Conservation (phyloP, 352 stramenopile species). For the Phytophthora quininea region DNA sequence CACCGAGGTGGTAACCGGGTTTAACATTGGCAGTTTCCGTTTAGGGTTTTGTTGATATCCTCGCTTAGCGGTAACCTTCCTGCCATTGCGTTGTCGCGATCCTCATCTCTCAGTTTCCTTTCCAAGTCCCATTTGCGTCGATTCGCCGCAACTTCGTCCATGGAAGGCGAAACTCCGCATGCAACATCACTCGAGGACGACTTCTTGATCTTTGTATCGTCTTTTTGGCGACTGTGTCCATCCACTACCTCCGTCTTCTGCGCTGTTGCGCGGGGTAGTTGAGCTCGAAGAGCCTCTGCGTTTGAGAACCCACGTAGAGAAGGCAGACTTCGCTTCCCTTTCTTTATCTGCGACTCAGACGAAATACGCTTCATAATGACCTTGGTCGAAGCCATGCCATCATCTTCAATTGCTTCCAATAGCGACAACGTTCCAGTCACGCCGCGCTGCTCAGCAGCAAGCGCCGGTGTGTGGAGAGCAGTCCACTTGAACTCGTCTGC, state of each 20-base stretch:
- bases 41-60: conserved; percentile 4
- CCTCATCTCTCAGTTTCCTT: conserved; percentile 18
- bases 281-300: conserved; percentile 25
- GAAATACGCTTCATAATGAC: neutral
- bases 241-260: conserved; percentile 8
- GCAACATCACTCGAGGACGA: neutral
- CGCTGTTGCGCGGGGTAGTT: conserved; percentile 21
- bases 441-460: neutral
- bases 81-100: neutral
- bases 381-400: neutral
- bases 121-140: conserved; percentile 34
- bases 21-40: conserved; percentile 10
- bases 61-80: neutral
- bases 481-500: conserved; percentile 23
- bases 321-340: conserved; percentile 26
- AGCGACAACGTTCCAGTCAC: neutral
- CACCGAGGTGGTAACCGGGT: conserved; percentile 8
- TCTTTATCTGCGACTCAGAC: conserved; percentile 1
- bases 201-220: conserved; percentile 5
- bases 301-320: conserved; percentile 36
- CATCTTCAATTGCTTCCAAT: neutral
- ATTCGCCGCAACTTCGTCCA: conserved; percentile 21
- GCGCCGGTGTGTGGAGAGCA: conserved; percentile 25
- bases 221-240: neutral
- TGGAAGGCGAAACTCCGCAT: conserved; percentile 11